Conservation (phyloP, 2,329 filamentous ascomycete species). For the Sporothrix euskadiensis region DNA sequence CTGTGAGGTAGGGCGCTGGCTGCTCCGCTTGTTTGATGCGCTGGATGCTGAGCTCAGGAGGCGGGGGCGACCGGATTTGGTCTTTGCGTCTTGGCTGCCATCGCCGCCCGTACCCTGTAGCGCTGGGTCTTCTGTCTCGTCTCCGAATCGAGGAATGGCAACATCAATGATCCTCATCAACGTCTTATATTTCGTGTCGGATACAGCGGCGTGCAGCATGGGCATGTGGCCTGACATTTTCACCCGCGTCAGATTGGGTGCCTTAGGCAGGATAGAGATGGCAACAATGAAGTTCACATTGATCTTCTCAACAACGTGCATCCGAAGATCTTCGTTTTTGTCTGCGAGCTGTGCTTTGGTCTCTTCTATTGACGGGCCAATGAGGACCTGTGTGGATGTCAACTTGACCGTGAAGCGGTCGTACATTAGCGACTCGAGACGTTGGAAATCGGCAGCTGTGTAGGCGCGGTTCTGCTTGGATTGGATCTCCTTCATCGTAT, state of each 20-base stretch:
- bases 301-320: conserved; percentile 94
- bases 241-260: conserved; percentile 87
- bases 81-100: conserved; percentile 32
- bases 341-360: conserved; percentile 78
- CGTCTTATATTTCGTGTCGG: conserved; percentile 94
- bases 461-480: conserved; percentile 86
- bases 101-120: conserved; percentile 37
- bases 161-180: conserved; percentile 96
- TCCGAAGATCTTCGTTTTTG: conserved; percentile 65
- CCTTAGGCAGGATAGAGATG: conserved; percentile 93
- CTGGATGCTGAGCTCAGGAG: conserved; percentile 50
- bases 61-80: conserved; percentile 45
- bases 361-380: conserved; percentile 88
- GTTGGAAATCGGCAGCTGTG: conserved; percentile 83
- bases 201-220: conserved; percentile 85
- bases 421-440: conserved; percentile 92
- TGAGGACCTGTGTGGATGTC: conserved; percentile 90
- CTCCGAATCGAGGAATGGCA: conserved; percentile 80
- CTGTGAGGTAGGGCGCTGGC: conserved; percentile 65
- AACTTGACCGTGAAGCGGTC: conserved; percentile 94
- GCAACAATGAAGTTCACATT: conserved; percentile 98
- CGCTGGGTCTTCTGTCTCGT: conserved; percentile 40
- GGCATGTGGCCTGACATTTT: conserved; percentile 89
- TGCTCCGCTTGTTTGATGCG: conserved; percentile 49
- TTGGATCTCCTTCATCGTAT: conserved; percentile 86